Evolutionary conservation across 768 basidiomycete species (phyloP).

Genomic region (Naematelia aurantialba): DNA sequence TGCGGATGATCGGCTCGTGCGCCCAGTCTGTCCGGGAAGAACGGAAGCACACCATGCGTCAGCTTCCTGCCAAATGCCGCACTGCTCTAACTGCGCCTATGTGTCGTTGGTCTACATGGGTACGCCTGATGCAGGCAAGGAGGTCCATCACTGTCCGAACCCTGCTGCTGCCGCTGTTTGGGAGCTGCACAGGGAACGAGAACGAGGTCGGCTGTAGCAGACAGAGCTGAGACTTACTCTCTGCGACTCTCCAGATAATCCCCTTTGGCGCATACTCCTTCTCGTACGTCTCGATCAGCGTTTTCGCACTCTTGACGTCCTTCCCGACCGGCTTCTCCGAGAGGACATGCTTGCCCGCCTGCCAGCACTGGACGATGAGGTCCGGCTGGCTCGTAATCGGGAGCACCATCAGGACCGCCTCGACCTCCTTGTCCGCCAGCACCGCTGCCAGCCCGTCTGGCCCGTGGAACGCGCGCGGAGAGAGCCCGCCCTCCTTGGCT

Average conservation of each 20-base stretch:
- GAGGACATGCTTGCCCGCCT: constrained; percentile 79
- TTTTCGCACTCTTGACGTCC: constrained; percentile 62
- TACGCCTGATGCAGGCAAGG: no score
- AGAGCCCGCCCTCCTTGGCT: constrained; percentile 54
- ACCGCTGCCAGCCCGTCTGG: constrained; percentile 51
- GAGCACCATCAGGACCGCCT: constrained; percentile 68
- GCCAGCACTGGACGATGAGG: constrained; percentile 57
- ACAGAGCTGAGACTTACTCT: no score
- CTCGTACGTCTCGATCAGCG: constrained; percentile 67
- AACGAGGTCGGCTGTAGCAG: no score
- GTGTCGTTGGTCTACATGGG: no score
- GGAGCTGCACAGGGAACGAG: no score
- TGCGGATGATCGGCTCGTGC: constrained; percentile 32
- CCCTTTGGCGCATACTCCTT: constrained; percentile 63
- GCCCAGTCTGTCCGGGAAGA: constrained; percentile 43
- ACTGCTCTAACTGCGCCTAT: no score
- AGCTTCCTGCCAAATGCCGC: no score
- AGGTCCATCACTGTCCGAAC: no score
- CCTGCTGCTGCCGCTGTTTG: no score
- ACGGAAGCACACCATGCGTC: neutral
- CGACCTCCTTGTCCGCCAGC: constrained; percentile 65
- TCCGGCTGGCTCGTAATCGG: constrained; percentile 73
- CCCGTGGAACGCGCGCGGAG: constrained; percentile 31
- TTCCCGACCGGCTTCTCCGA: constrained; percentile 83
- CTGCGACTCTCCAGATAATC: constrained; percentile 74